Evolutionary conservation across 768 basidiomycete genomes (phyloP), one percentile per base, ranked within the genome.

Genomic region (Pleurotus citrinopileatus): DNA sequence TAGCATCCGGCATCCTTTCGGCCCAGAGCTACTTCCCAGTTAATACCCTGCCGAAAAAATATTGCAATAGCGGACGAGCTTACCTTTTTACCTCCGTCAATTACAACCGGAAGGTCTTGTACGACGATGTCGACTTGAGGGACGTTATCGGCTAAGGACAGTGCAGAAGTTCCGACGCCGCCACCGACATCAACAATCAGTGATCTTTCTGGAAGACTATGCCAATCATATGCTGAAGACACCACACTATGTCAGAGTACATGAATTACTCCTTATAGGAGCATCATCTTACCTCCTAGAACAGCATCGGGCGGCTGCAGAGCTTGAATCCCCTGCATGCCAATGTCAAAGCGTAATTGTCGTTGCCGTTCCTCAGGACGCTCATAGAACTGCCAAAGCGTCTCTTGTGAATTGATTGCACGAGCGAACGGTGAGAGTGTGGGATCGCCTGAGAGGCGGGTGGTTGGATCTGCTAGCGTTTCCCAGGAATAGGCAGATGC

Each of bases 111-210:
- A 22, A 71, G 66, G 57, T 82, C 81, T 55, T 82, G 81, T 8
- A 82, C 66, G 13, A 81, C 61, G 55, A 81, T 67, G 23, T 71
- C 65, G 56, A 74, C 55, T 17, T 46, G 25, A 1, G 67, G 64
- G 50, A 60, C 62, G 13, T 54, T 55, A 10, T 58, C 55, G 2
- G 60, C 57, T 3, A 72, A 56, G 2, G 61, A 46, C 25, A 70
- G 53, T 9, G 60, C 55, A 4, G 64, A 60, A 12, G 59, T 60
- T 20, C 81, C 81, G 17, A 81, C 76, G 2, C 81, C 80, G 9
- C 81, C 81, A 0, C 81, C 81, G 4, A 83, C 78, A 37, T 82
- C 81, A 6, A 80, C 70, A 19, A 82, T 67, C 2, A 75, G 63
- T 2, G 75, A 67, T 3, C 70, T 69, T 17, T 59, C 58, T 1